Evolutionary conservation across 495 filamentous ascomycete species (phyloP), one percentile per base, ranked within the genome.

Genomic region (Tuber microsphaerosporum): DNA sequence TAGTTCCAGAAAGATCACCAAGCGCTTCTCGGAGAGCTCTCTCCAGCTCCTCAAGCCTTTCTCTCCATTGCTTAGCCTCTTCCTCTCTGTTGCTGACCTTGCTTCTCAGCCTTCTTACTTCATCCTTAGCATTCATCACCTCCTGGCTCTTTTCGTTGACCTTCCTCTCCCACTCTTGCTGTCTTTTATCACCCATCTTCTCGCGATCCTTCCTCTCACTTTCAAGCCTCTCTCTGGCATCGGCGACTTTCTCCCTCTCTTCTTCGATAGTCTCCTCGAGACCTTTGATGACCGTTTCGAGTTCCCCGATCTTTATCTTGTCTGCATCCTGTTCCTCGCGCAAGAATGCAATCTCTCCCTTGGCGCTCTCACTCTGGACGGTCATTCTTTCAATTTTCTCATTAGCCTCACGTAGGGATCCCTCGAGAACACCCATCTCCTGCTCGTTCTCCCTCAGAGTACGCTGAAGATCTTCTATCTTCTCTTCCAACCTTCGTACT

Each of bases 241-340:
- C 94, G 65, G 88, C 87, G 44, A 89, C 87, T 70, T 91, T 90
- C 70, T 97, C 94, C 81, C 89, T 90, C 81, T 97, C 94, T 70
- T 93, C 94, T 56, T 90, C 87, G 43, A 97, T 85, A 45, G 85
- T 88, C 77, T 91, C 87, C 82, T 93, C 89, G 74, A 90, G 88
- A 48, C 89, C 90, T 83, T 92, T 92, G 20, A 97, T 85, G 37
- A 90, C 88, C 16, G 91, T 91, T 81, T 97, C 93, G 6, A 98
- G 86, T 78, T 97, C 92, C 34, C 95, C 93, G 78, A 98, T 99
- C 83, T 93, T 93, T 82, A 99, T 97, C 88, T 98, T 99, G 84
- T 99, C 96, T 48, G 88, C 90, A 84, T 99, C 95, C 86, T 98
- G 95, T 85, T 99, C 95, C 81, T 99, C 96, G 9, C 96, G 90